phyloP scores from a whole-genome alignment of 2,329 filamentous ascomycete genomes.

The Stagonosporopsis rhizophila region DNA sequence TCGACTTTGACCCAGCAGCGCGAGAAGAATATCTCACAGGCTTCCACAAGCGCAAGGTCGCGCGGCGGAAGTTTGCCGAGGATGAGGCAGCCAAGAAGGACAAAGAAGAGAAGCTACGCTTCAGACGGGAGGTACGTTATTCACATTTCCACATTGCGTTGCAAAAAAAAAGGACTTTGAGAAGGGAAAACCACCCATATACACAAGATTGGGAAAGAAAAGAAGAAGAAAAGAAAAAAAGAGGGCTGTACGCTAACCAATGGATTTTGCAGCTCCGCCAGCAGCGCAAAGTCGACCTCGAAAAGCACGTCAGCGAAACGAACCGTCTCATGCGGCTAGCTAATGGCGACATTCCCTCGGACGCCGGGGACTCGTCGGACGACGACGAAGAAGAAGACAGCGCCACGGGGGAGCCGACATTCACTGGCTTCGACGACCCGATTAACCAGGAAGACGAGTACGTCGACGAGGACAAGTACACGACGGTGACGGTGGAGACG shows the following conservation, averaged over 20 bases:
- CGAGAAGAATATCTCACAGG: slow-evolving; percentile 90
- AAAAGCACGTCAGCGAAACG: slow-evolving; percentile 80
- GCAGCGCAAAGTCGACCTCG: slow-evolving; percentile 79
- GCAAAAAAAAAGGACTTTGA: no score
- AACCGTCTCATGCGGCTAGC: slow-evolving; percentile 72
- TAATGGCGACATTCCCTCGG: slow-evolving; percentile 45
- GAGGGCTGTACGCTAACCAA: neutral
- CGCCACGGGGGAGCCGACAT: slow-evolving; percentile 42
- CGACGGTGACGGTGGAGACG: slow-evolving; percentile 90
- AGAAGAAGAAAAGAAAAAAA: no score
- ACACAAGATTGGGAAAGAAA: neutral
- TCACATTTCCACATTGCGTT: neutral
- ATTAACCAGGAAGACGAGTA: slow-evolving; percentile 89
- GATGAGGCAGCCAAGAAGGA: slow-evolving; percentile 79
- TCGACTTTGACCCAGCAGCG: slow-evolving; percentile 81
- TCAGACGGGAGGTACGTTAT: slow-evolving; percentile 74
- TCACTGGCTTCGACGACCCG: slow-evolving; percentile 52
- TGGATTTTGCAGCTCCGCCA: slow-evolving; percentile 71
- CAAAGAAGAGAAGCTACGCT: slow-evolving; percentile 75
- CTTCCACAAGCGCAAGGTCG: slow-evolving; percentile 94
- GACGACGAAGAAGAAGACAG: slow-evolving; percentile 51
- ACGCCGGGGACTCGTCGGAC: slow-evolving; percentile 28
- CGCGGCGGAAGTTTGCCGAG: slow-evolving; percentile 83
- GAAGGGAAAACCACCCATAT: no score
- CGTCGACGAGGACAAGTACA: slow-evolving; percentile 94